These are phyloP conservation scores for Metarhizium brunneum DNA, from an alignment of 2,329 filamentous ascomycete genomes.

Conservation along the genomic window DNA sequence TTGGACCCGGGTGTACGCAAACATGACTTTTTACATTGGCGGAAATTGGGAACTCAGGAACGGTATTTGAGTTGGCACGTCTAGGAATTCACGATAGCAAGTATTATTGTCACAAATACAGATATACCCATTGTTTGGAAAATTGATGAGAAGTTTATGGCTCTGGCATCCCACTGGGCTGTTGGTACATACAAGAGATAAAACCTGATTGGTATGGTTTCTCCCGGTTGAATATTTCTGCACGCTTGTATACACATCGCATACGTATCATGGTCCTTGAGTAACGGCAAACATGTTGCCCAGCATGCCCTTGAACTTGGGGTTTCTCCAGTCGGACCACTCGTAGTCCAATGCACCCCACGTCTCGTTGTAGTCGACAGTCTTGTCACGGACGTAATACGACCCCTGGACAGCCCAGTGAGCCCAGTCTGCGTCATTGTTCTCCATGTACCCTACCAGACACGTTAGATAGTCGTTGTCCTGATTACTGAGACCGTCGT, in stretches of 20 bases:
- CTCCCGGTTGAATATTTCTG: too few relatives aligned
- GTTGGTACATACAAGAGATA: too few relatives aligned
- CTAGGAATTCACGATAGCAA: neutral
- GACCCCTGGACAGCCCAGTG: constrained; percentile 50
- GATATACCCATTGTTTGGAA: neutral
- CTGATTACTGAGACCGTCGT: constrained; percentile 32
- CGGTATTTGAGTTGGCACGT: neutral
- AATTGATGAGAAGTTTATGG: neutral
- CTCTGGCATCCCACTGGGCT: too few relatives aligned
- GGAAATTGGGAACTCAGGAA: neutral
- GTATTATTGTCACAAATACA: neutral
- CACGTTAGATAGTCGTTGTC: constrained; percentile 42
- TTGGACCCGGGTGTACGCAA: neutral
- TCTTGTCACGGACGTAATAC: constrained; percentile 46
- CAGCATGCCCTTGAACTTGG: constrained; percentile 23
- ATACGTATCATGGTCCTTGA: constrained; percentile 20
- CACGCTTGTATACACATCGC: too few relatives aligned
- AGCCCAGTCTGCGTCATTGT: constrained; percentile 51
- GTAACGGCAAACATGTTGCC: constrained; percentile 29
- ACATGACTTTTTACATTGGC: neutral
- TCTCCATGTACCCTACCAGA: constrained; percentile 39
- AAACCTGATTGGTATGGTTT: too few relatives aligned
- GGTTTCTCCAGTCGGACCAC: constrained; percentile 30
- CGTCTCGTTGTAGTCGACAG: constrained; percentile 40
- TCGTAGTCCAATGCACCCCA: constrained; percentile 39